A percentile compares a stretch with the other conserved stretches of the same genome.
Evolutionary conservation across 768 basidiomycete species (phyloP).

Genomic region (Terana coerulea): DNA sequence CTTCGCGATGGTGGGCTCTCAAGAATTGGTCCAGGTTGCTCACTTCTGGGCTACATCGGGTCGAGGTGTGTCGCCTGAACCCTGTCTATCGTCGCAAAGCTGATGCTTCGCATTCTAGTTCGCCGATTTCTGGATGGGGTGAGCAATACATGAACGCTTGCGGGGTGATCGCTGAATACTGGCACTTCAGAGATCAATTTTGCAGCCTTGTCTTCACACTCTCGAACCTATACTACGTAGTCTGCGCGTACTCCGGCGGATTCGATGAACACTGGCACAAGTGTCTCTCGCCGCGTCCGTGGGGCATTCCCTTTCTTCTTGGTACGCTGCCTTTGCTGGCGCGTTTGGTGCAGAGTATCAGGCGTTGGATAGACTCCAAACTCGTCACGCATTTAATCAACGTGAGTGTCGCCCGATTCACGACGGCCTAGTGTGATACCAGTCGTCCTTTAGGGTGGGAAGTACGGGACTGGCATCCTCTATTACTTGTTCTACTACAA

Average conservation of each 20-base stretch:
- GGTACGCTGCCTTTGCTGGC: constrained; percentile 64
- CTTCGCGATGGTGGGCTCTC: constrained; percentile 81
- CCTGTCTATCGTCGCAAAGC: not conserved
- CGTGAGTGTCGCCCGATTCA: constrained; percentile 38
- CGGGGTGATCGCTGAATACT: not conserved
- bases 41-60: constrained; percentile 62
- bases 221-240: constrained; percentile 68
- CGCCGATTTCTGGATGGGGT: constrained; percentile 90
- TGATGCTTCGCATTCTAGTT: constrained; percentile 41
- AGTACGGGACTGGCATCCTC: constrained; percentile 69
- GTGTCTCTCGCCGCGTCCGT: constrained; percentile 44
- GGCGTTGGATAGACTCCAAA: constrained; percentile 80
- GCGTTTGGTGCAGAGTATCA: constrained; percentile 83
- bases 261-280: constrained; percentile 49
- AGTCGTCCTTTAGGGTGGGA: constrained; percentile 62
- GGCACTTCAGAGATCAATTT: constrained; percentile 63
- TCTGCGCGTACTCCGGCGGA: constrained; percentile 62
- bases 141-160: constrained; percentile 20
- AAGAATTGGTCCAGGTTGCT: constrained; percentile 59
- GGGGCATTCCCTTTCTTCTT: constrained; percentile 61
- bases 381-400: constrained; percentile 82
- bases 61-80: constrained; percentile 56
- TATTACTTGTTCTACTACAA: constrained; percentile 65
- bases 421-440: not conserved
- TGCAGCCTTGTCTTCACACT: constrained; percentile 77